Percentiles rank a stretch among this genome's conserved stretches.
phyloP scores from a whole-genome alignment of 148 eudicot genomes.

The Rhododendron griersonianum region DNA sequence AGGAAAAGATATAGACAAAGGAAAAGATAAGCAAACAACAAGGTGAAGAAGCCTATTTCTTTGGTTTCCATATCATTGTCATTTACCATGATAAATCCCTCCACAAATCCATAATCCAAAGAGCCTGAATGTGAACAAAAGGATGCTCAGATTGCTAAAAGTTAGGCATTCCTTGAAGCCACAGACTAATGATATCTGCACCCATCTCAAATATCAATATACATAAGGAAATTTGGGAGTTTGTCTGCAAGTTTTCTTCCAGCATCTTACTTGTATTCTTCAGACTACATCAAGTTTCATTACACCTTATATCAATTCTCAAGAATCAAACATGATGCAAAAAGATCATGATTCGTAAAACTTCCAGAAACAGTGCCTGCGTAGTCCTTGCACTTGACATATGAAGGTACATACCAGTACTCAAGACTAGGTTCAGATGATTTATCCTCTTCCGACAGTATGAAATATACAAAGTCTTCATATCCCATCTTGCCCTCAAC shows the following conservation, averaged over 20 bases:
- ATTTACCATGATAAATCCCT: background rate
- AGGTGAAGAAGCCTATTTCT: background rate
- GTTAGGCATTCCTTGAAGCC: background rate
- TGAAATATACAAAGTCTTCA: slow-evolving; percentile 93
- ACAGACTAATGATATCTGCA: background rate
- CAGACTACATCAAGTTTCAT: background rate
- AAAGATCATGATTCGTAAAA: background rate
- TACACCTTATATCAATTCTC: background rate
- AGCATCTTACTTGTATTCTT: background rate
- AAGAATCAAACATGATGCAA: background rate
- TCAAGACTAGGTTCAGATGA: slow-evolving; percentile 91
- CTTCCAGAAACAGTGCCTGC: background rate
- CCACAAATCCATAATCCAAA: background rate
- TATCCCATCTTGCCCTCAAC: slow-evolving; percentile 96
- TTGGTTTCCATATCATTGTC: background rate
- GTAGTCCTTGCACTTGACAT: background rate
- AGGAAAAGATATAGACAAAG: background rate
- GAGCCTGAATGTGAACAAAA: background rate
- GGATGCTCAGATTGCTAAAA: background rate
- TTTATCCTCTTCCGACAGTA: slow-evolving; percentile 92
- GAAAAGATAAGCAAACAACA: background rate
- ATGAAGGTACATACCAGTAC: slow-evolving; percentile 53
- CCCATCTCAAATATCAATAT: background rate
- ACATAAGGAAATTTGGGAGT: background rate
- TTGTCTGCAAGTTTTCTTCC: background rate